Base-by-base conservation (phyloP, 139 green algal species). In the Chlamydomonas incerta region DNA sequence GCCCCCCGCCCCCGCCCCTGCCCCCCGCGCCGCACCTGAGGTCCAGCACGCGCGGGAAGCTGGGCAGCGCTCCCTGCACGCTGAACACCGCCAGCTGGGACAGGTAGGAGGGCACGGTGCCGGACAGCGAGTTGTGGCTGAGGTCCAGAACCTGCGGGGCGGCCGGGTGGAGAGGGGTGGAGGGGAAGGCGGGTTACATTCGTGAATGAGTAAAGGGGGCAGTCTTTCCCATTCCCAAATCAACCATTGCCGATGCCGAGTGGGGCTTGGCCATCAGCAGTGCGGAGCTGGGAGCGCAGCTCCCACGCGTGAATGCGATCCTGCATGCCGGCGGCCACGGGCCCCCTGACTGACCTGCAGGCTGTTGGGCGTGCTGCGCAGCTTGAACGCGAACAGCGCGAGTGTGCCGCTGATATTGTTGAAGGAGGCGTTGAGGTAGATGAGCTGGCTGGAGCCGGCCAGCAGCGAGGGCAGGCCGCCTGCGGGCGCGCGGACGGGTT, bases 91-190 rank as follows among this genome's bases (percentile, higher is more conserved):
- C 41, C 24, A 76, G 71, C 26, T 28, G 9, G 41, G 11, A 28
- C 55, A 81, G 57, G 34, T 52, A 28, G 74, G 57, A 10, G 33
- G 74, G 74, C 17, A 81, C 4, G 18, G 55, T 10, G 74, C 60
- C 75, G 60, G 24, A 23, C 28, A 83, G 20, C n/a, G 15, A 29
- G 62, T 83, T 83, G 41, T 62, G 34, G 60, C 29, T 57, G 24
- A 83, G 58, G 41, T 83, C 75, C 75, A 83, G 75, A 8, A 72
- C 58, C 74, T 81, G 55, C n/a, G 47, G 71, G 41, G 69, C 29
- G 23, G 20, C n/a, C n/a, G n/a, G n/a, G n/a, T n/a, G n/a, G n/a
- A n/a, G n/a, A n/a, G n/a, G n/a, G n/a, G n/a, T n/a, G n/a, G n/a
- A n/a, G n/a, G n/a, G n/a, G n/a, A n/a, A n/a, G n/a, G n/a, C n/a